These are phyloP conservation scores for Cadophora malorum DNA, from an alignment of 2,329 filamentous ascomycete species.

Conservation along the genomic window DNA sequence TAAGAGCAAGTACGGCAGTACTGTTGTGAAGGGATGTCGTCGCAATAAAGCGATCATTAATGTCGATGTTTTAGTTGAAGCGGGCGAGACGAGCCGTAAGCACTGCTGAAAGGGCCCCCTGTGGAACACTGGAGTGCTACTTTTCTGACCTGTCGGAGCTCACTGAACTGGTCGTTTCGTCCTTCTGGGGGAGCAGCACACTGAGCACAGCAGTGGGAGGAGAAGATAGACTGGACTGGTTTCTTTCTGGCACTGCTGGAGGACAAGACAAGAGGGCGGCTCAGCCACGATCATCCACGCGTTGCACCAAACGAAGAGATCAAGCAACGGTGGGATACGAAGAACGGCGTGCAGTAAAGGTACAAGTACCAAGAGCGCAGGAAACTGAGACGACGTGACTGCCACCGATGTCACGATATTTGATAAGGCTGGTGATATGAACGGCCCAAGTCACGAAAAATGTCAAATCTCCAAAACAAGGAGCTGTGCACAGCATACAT, in stretches of 20 bases:
- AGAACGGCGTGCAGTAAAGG: not conserved
- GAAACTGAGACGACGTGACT: constrained; percentile 1
- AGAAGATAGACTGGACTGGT: not conserved
- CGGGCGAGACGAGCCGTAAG: constrained; percentile 15
- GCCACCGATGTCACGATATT: not conserved
- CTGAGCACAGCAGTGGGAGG: too few species aligned
- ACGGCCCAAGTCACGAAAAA: constrained; percentile 3
- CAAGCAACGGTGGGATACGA: constrained; percentile 4
- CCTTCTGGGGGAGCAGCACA: not conserved
- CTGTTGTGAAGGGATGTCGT: constrained; percentile 5
- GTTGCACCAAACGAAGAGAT: not conserved
- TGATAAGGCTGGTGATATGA: not conserved
- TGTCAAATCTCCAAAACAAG: constrained; percentile 9
- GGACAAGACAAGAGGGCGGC: constrained; percentile 8
- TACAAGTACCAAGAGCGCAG: constrained; percentile 2
- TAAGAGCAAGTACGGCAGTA: not conserved
- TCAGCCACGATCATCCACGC: constrained; percentile 18
- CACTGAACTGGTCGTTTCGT: constrained; percentile 9
- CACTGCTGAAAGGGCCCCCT: not conserved
- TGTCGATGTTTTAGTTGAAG: constrained; percentile 9
- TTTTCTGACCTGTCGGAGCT: not conserved
- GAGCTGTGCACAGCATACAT: constrained; percentile 7
- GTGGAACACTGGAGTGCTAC: not conserved
- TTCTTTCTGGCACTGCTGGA: not conserved
- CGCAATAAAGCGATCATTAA: constrained; percentile 12